Percentiles rank a stretch among this genome's conserved stretches.
These are phyloP conservation scores for Fomitopsis schrenkii DNA, from an alignment of 1,284 basidiomycete genomes.

Conservation along the genomic window DNA sequence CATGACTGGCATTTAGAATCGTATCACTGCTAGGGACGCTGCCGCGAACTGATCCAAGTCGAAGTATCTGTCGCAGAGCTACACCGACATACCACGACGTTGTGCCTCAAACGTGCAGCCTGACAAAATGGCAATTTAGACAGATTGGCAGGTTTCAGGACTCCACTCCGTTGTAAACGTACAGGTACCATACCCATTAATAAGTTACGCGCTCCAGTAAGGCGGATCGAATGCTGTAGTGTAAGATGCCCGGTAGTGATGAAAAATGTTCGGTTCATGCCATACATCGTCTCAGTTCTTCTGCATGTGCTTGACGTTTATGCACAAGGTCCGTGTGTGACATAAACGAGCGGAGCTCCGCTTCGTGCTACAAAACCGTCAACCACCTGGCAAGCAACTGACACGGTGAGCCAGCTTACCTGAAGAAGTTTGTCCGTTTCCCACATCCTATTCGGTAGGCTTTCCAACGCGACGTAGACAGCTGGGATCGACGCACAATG, in stretches of 20 bases:
- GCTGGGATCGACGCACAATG: slow-evolving; percentile 80
- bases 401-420: slow-evolving; percentile 37
- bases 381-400: background rate
- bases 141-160: too few species aligned
- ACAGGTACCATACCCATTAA: background rate
- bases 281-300: slow-evolving; percentile 33
- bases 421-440: slow-evolving; percentile 86
- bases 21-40: too few species aligned
- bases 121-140: too few species aligned
- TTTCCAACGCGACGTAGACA: slow-evolving; percentile 83
- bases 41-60: too few species aligned
- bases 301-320: slow-evolving; percentile 57
- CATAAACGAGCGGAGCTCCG: slow-evolving; percentile 65
- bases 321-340: slow-evolving; percentile 62
- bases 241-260: background rate
- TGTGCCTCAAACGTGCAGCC: too few species aligned
- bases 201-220: background rate
- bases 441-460: slow-evolving; percentile 89
- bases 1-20: too few species aligned
- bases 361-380: slow-evolving; percentile 45
- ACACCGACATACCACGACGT: too few species aligned
- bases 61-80: too few species aligned
- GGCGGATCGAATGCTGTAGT: background rate
- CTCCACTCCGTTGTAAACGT: background rate
- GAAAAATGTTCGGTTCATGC: slow-evolving; percentile 6